These are phyloP conservation scores for Bacidia rubella DNA, from an alignment of 495 filamentous ascomycete genomes.

Conservation along the genomic window DNA sequence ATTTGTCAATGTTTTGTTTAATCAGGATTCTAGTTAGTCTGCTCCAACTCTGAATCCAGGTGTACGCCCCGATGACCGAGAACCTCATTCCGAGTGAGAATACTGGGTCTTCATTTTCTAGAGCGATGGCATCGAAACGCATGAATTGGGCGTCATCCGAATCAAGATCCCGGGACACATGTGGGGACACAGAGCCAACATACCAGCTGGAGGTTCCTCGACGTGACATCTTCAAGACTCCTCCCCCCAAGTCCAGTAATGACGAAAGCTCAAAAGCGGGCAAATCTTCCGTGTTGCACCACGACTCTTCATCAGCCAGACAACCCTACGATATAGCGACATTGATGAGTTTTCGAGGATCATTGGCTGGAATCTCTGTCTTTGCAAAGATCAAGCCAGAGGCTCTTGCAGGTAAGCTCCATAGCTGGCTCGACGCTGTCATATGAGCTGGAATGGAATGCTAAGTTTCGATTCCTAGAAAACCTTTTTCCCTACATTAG, in stretches of 20 bases:
- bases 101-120: not conserved
- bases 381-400: constrained; percentile 14
- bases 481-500: constrained; percentile 16
- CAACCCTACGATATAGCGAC: constrained; percentile 10
- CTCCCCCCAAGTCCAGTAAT: not conserved
- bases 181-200: not conserved
- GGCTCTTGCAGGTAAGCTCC: constrained; percentile 11
- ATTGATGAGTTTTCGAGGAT: constrained; percentile 7
- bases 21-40: too few species aligned
- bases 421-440: not conserved
- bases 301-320: not conserved
- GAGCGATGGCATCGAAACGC: not conserved
- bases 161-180: not conserved
- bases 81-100: not conserved
- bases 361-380: constrained; percentile 7
- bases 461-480: constrained; percentile 1
- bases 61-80: too few species aligned
- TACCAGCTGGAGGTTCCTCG: not conserved
- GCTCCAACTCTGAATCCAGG: too few species aligned
- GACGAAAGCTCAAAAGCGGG: not conserved
- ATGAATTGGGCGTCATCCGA: not conserved
- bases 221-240: constrained; percentile 1
- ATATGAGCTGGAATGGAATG: not conserved
- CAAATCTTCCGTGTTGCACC: not conserved
- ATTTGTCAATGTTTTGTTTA: too few species aligned